Evolutionary conservation across 176 grass and related monocot genomes (phyloP), one percentile per base, ranked within the genome.

Genomic region (Stipa capillata): DNA sequence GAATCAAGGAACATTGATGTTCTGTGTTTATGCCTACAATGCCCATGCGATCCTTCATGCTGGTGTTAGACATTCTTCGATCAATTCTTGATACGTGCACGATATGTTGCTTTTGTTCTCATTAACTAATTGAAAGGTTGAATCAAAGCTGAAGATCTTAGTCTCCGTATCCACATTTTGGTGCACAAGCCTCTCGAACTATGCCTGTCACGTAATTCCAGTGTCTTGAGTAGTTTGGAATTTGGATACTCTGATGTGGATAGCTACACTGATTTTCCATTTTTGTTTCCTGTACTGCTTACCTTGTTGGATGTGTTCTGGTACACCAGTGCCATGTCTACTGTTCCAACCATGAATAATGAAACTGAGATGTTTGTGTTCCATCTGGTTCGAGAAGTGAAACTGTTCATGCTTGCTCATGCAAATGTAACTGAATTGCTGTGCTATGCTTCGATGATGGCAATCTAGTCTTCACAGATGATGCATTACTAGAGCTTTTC

Each of bases 271-370:
- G 35, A 70, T 51, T 81, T 74, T 39, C 47, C 40, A 3, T 41
- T 59, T 60, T 45, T 32, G 24, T 14, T 67, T 39, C 39, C 18
- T 72, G 27, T 69, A 84, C 62, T 57, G 33, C 25, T 33, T n/a
- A 56, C 29, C 43, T 74, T 24, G 14, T 43, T 79, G 41, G 11
- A 61, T 57, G 55, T 55, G 35, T 72, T 47, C 10, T 52, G 45
- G 72, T 82, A 35, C 56, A 55, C 65, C 5, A 21, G 7, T 55
- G 4, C 25, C 29, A 51, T 67, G 45, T 49, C 32, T 28, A 79
- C 17, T 4, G 3, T 72, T 47, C 33, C 23, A 74, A 6, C n/a
- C 20, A 43, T 85, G 43, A 85, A 89, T 85, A 81, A 89, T 76
- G 50, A 43, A 80, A 89, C 69, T n/a, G 61, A 21, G n/a, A 73